These are phyloP conservation scores for Dendrobium officinale DNA, from an alignment of 106 monocot genomes.

Conservation along the genomic window DNA sequence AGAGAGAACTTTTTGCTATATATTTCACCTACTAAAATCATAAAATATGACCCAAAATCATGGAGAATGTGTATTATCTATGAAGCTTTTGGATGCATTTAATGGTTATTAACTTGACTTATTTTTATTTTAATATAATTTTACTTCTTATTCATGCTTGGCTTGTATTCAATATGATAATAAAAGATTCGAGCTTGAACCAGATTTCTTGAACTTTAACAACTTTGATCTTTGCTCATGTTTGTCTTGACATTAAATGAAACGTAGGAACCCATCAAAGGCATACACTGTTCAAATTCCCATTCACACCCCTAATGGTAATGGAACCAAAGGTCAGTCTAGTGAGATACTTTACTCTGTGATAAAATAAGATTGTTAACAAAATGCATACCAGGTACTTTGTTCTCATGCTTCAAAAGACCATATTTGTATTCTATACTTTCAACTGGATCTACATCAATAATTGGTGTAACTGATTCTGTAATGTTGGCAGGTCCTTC, in stretches of 20 bases:
- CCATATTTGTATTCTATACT: not conserved
- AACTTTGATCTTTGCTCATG: not conserved
- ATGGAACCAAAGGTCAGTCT: not conserved
- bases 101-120: no score
- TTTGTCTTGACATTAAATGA: not conserved
- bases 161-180: not conserved
- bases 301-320: not conserved
- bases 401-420: not conserved
- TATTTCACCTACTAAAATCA: not conserved
- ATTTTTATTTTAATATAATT: not conserved
- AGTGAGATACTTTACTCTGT: not conserved
- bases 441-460: not conserved
- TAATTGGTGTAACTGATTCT: not conserved
- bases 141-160: not conserved
- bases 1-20: no score
- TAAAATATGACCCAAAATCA: not conserved
- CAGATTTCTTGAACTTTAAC: not conserved
- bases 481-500: not conserved
- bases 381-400: not conserved
- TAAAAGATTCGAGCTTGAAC: not conserved
- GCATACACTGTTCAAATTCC: not conserved
- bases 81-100: not conserved
- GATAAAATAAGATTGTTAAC: no score
- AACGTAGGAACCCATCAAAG: not conserved
- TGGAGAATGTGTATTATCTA: not conserved